Percentiles rank a stretch among this genome's conserved stretches.
These are phyloP conservation scores for Phlyctochytrium bullatum DNA, from an alignment of 192 early-diverging fungal species.

Conservation along the genomic window DNA sequence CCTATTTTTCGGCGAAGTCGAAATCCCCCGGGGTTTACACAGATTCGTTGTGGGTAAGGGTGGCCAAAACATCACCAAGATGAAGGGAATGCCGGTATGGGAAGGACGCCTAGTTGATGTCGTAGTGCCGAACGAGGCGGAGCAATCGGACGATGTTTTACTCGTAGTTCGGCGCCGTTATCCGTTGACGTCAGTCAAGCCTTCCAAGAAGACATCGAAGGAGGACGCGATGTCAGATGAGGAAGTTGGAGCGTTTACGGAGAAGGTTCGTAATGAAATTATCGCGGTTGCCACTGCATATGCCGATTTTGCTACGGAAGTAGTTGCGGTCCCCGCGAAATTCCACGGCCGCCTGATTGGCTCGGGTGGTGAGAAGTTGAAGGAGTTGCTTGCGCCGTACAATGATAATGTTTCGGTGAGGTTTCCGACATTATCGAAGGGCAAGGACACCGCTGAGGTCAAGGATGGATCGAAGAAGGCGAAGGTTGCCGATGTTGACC, in stretches of 20 bases:
- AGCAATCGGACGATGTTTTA: conserved; percentile 70
- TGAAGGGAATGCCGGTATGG: conserved; percentile 71
- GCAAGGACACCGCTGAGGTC: conserved; percentile 42
- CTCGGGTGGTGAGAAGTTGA: conserved; percentile 67
- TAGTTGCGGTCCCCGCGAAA: conserved; percentile 62
- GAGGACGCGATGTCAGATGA: conserved; percentile 41
- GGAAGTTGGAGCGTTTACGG: conserved; percentile 34
- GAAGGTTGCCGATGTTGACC: conserved; percentile 29
- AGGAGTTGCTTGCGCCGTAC: conserved; percentile 62
- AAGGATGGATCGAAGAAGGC: conserved; percentile 34
- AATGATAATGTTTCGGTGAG: conserved; percentile 68
- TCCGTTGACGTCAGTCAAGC: conserved; percentile 23
- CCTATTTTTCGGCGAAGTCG: conserved; percentile 63
- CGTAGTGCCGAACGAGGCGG: conserved; percentile 69
- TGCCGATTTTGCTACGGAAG: conserved; percentile 63
- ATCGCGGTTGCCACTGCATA: conserved; percentile 57
- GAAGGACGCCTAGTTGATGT: conserved; percentile 64
- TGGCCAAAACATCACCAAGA: conserved; percentile 79
- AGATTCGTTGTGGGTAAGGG: conserved; percentile 78
- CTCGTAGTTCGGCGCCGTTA: conserved; percentile 68
- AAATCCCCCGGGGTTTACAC: conserved; percentile 78
- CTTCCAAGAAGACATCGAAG: conserved; percentile 20
- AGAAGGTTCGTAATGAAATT: conserved; percentile 65
- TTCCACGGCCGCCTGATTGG: conserved; percentile 83
- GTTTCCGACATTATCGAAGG: conserved; percentile 57